Percentiles rank a stretch among this genome's conserved stretches.
phyloP scores from a whole-genome alignment of 306 rosid species.

The Pterocarpus macrocarpus region DNA sequence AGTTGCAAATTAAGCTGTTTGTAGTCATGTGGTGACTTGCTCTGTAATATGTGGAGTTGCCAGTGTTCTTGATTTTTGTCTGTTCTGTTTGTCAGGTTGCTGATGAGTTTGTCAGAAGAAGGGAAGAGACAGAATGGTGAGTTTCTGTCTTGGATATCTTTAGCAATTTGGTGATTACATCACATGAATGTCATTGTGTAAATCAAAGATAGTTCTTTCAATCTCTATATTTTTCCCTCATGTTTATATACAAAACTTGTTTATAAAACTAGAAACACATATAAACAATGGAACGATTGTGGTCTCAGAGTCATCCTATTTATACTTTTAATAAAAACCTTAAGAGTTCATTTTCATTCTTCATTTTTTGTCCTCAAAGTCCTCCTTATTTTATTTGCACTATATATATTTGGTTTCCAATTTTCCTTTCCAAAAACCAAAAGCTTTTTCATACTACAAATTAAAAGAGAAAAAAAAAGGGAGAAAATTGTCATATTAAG shows the following conservation, averaged over 20 bases:
- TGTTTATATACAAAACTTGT: not conserved
- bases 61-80: constrained; percentile 34
- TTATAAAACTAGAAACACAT: not conserved
- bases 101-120: constrained; percentile 88
- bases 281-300: not conserved
- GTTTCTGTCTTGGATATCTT: constrained; percentile 37
- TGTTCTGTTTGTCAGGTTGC: constrained; percentile 73
- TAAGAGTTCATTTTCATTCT: constrained; percentile 5
- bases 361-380: not conserved
- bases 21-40: constrained; percentile 18
- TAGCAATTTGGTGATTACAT: constrained; percentile 34
- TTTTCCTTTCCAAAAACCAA: not conserved
- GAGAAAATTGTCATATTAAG: too few relatives aligned
- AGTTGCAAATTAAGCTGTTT: constrained; percentile 16
- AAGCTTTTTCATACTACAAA: not conserved
- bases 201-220: not conserved
- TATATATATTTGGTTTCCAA: not conserved
- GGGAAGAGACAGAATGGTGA: constrained; percentile 94
- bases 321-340: constrained; percentile 10
- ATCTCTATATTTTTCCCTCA: not conserved
- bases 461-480: not conserved
- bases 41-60: not conserved
- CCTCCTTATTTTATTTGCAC: not conserved
- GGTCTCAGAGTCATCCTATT: not conserved
- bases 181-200: not conserved